Evolutionary conservation across 768 basidiomycete species (phyloP).

Genomic region (Pulveroboletus frians): DNA sequence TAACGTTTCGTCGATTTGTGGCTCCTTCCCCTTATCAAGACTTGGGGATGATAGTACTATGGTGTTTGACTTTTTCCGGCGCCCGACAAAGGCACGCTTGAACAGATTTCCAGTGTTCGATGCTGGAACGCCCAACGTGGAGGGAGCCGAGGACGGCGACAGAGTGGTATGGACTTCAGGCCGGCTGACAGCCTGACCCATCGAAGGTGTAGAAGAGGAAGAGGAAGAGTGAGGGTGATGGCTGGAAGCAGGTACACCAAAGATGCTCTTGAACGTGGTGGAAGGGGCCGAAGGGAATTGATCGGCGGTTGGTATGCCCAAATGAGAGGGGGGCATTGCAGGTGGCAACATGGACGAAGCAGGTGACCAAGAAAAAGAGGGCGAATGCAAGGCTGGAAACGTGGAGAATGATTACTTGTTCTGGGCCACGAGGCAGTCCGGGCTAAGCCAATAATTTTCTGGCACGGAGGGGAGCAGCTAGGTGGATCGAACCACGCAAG

Average conservation of each 20-base stretch:
- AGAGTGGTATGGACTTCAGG: conserved; percentile 21
- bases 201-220: conserved; percentile 26
- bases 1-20: conserved; percentile 15
- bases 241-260: conserved; percentile 24
- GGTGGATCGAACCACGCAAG: conserved; percentile 20
- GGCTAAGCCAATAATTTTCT: conserved; percentile 18
- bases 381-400: conserved; percentile 38
- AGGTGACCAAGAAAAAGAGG: conserved; percentile 43
- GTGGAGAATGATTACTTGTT: conserved; percentile 36
- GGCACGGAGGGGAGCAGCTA: conserved; percentile 10
- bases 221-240: conserved; percentile 22
- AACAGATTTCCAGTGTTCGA: conserved; percentile 25
- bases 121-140: conserved; percentile 18
- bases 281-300: conserved; percentile 34
- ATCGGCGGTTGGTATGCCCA: conserved; percentile 42
- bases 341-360: conserved; percentile 38
- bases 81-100: conserved; percentile 29
- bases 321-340: conserved; percentile 33
- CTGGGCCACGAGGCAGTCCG: conserved; percentile 28
- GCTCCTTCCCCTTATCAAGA: conserved; percentile 20
- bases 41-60: conserved; percentile 16
- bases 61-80: conserved; percentile 31
- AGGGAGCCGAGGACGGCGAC: conserved; percentile 27
- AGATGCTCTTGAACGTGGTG: conserved; percentile 32
- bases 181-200: conserved; percentile 34